Evolutionary conservation across 2,329 filamentous ascomycete genomes (phyloP), one percentile per base, ranked within the genome.

Genomic region (Stachybotrys chlorohalonatus): DNA sequence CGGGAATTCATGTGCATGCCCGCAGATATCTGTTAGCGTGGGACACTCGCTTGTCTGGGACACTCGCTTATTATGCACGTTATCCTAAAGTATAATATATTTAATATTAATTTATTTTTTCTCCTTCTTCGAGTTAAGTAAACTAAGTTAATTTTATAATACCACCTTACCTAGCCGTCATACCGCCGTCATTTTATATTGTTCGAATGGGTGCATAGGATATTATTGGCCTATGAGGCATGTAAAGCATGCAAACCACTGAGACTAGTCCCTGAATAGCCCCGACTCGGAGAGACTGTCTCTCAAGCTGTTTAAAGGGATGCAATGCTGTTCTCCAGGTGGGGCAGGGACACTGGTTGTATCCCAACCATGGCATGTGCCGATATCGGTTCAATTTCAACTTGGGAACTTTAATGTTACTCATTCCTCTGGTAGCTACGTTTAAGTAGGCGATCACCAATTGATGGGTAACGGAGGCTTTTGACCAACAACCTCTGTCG

Each of bases 21-120:
- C 8, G 8, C 15, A 45, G 8, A 9, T 9, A 45, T 8, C 15
- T 8, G 8, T 9, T 45, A 45, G 39, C 9, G 39, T 45, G 15
- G 39, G 9, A 9, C 8, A 45, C 39, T 45, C 9, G 39, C 39
- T 45, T 45, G 15, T 45, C 8, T 9, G 39, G 9, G 9, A 45
- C 39, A 45, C 39, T 45, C 8, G 39, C 39, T 45, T 45, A 45
- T 9, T 45, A 45, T 45, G 15, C 9, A 9, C 9, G 39, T 45
- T 45, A 45, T 45, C 15, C 8, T 9, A 15, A 45, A 45, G 39
- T 9, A 45, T 9, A 47, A 47, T 47, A 7, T 47, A 47, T 8
- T 47, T 47, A 47, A 47, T 47, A 47, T 47, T 47, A 47, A 7
- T 52, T 39, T 52, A 52, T 49, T 32, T 46, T 54, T 49, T 31